Evolutionary conservation across 352 stramenopile species (phyloP).

Genomic region (Pythium periplocum): DNA sequence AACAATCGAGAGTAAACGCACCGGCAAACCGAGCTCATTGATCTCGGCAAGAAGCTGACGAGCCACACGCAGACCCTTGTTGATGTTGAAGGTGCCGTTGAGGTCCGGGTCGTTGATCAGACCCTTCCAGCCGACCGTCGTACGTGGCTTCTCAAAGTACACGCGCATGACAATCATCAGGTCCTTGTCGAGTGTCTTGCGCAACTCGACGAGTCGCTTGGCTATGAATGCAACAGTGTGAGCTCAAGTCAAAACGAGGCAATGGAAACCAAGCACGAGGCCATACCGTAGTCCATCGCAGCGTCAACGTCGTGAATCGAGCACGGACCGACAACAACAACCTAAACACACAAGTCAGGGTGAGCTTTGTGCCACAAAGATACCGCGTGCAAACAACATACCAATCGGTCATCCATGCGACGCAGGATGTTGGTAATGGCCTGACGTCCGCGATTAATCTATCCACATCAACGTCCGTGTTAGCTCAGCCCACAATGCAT

Average conservation of each 20-base stretch:
- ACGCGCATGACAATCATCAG: conserved; percentile 88
- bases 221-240: conserved; percentile 16
- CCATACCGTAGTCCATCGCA: conserved; percentile 76
- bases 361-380: no score
- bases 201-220: conserved; percentile 57
- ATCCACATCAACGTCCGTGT: not conserved
- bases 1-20: conserved; percentile 4
- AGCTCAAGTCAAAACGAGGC: not conserved
- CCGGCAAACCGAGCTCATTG: conserved; percentile 80
- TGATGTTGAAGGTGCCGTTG: conserved; percentile 89
- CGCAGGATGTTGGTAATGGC: conserved; percentile 68
- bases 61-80: conserved; percentile 83
- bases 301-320: conserved; percentile 88
- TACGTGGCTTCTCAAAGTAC: conserved; percentile 90
- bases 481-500: not conserved
- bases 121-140: conserved; percentile 87
- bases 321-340: conserved; percentile 82
- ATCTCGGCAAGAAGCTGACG: conserved; percentile 81
- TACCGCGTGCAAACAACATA: not conserved
- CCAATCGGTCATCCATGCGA: conserved; percentile 79
- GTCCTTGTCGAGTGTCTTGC: conserved; percentile 75
- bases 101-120: conserved; percentile 90
- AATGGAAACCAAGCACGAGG: no score
- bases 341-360: not conserved
- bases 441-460: conserved; percentile 72